Evolutionary conservation across 2,329 filamentous ascomycete genomes (phyloP).

Genomic region (Waltergamsia citrina): DNA sequence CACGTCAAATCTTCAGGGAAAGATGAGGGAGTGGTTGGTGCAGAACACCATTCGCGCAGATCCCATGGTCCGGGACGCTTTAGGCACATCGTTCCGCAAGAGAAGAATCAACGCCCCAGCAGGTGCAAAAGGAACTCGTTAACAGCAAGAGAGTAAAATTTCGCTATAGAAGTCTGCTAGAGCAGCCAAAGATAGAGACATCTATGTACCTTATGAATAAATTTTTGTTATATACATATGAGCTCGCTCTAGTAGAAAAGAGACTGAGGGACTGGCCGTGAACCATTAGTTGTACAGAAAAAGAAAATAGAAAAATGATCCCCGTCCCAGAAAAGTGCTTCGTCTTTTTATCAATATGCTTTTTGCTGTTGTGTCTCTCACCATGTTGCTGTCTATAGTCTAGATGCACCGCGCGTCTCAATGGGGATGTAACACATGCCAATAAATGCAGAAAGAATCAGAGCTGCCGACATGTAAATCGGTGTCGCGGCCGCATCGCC

Average conservation of each 20-base stretch:
- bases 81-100: constrained; percentile 57
- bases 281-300: no score
- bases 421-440: constrained; percentile 53
- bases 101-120: constrained; percentile 52
- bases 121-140: constrained; percentile 46
- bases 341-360: neutral
- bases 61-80: constrained; percentile 72
- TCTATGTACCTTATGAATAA: no score
- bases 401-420: constrained; percentile 51
- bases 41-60: constrained; percentile 75
- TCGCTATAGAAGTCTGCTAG: neutral
- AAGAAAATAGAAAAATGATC: no score
- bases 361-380: neutral
- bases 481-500: constrained; percentile 48
- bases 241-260: no score
- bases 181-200: no score
- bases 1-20: constrained; percentile 49
- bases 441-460: constrained; percentile 50
- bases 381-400: constrained; percentile 28
- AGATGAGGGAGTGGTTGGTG: constrained; percentile 79
- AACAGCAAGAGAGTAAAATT: neutral
- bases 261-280: no score
- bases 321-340: no score
- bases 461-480: constrained; percentile 44
- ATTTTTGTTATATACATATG: no score